Evolutionary conservation across 2,329 filamentous ascomycete species (phyloP).

Genomic region (Aspergillus unguis): DNA sequence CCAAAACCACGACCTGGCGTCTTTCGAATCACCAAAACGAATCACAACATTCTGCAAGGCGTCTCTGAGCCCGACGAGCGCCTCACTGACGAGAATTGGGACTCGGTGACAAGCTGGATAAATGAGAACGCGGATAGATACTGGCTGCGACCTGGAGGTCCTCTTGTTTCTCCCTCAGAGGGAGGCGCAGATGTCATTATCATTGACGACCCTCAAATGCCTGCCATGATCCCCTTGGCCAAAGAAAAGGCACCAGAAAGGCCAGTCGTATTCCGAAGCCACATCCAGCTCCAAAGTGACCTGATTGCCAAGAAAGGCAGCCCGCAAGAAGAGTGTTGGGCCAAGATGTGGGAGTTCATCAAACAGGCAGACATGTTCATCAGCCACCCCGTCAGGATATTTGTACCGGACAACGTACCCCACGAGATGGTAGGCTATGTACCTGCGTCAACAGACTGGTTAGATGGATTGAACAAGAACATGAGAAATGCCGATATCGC

Average conservation of each 20-base stretch:
- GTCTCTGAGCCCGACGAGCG: conserved; percentile 64
- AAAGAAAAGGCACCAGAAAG: conserved; percentile 68
- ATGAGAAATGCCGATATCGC: conserved; percentile 67
- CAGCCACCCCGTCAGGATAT: conserved; percentile 72
- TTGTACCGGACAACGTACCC: conserved; percentile 68
- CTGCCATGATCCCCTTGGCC: conserved; percentile 69
- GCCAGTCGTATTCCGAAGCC: conserved; percentile 75
- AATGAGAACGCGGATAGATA: conserved; percentile 69
- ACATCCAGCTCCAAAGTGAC: conserved; percentile 78
- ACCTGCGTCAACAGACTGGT: conserved; percentile 78
- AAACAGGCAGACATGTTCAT: conserved; percentile 73
- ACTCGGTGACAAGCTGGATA: conserved; percentile 68
- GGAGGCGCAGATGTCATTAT: conserved; percentile 75
- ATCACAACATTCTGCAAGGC: conserved; percentile 84
- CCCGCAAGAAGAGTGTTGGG: conserved; percentile 71
- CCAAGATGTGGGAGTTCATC: conserved; percentile 70
- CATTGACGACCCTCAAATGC: conserved; percentile 84
- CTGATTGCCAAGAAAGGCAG: conserved; percentile 61
- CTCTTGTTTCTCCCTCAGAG: conserved; percentile 60
- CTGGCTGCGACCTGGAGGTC: conserved; percentile 67
- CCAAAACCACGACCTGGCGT: conserved; percentile 76
- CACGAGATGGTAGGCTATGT: conserved; percentile 67
- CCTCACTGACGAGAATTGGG: conserved; percentile 61
- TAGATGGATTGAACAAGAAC: conserved; percentile 76
- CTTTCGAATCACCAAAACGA: conserved; percentile 80